These are phyloP conservation scores for Lasiodiplodia citricola DNA, from an alignment of 2,329 filamentous ascomycete species.

Conservation along the genomic window DNA sequence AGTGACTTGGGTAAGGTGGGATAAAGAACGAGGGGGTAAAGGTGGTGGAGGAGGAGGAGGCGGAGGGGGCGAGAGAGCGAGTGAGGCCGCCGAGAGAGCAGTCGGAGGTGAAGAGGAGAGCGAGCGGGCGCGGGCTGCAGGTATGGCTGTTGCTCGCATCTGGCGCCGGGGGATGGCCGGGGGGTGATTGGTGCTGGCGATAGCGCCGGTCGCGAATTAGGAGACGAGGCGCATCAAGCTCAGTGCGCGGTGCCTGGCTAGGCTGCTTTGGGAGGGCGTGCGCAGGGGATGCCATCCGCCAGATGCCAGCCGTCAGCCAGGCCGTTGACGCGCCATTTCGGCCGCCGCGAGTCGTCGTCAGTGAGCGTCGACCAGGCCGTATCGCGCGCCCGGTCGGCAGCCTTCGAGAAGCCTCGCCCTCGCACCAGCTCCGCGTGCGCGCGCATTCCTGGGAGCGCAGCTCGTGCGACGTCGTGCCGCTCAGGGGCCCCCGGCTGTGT, in stretches of 20 bases:
- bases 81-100: slow-evolving; percentile 16
- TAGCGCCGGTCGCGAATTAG: slow-evolving; percentile 12
- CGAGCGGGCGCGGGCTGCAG: slow-evolving; percentile 17
- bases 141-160: slow-evolving; percentile 22
- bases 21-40: slow-evolving; percentile 15
- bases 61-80: slow-evolving; percentile 15
- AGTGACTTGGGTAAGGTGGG: slow-evolving; percentile 27
- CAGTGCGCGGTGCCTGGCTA: slow-evolving; percentile 20
- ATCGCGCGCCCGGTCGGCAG: neutral
- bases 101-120: slow-evolving; percentile 24
- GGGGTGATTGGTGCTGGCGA: slow-evolving; percentile 18
- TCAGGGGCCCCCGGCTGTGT: neutral
- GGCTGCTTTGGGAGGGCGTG: slow-evolving; percentile 3
- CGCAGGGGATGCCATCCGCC: slow-evolving; percentile 3
- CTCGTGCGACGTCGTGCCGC: neutral
- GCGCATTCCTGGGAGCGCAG: neutral
- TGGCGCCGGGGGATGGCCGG: slow-evolving; percentile 9
- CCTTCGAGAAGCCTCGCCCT: slow-evolving; percentile 22
- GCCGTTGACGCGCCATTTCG: slow-evolving; percentile 17
- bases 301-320: neutral
- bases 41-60: neutral
- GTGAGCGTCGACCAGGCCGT: neutral
- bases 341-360: slow-evolving; percentile 14
- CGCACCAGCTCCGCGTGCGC: neutral
- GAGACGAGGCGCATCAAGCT: slow-evolving; percentile 21